phyloP scores from a whole-genome alignment of 306 rosid genomes.

The Begonia peltatifolia region DNA sequence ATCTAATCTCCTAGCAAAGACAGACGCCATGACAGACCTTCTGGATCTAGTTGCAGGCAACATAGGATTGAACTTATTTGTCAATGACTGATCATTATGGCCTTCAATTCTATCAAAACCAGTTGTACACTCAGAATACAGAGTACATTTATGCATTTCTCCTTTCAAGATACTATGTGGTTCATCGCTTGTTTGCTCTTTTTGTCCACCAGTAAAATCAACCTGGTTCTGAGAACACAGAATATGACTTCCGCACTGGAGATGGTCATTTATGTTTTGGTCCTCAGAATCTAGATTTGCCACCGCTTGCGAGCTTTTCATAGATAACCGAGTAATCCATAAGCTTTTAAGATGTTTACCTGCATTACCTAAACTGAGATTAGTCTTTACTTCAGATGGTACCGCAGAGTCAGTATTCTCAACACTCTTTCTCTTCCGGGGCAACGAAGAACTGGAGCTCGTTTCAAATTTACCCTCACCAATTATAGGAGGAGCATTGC shows the following conservation, averaged over 20 bases:
- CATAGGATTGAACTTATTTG: slow-evolving; percentile 12
- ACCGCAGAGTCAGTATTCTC: slow-evolving; percentile 22
- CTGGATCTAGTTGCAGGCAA: slow-evolving; percentile 6
- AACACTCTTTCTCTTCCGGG: slow-evolving; percentile 17
- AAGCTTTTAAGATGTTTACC: slow-evolving; percentile 29
- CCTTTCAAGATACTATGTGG: slow-evolving; percentile 14
- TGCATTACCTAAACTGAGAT: slow-evolving; percentile 12
- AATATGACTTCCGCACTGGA: too few relatives aligned
- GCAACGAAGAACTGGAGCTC: slow-evolving; percentile 25
- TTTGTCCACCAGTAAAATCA: not conserved
- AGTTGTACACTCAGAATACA: slow-evolving; percentile 15
- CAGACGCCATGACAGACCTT: slow-evolving; percentile 42
- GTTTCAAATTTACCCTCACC: slow-evolving; percentile 23
- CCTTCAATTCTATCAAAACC: slow-evolving; percentile 12
- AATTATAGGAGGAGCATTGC: slow-evolving; percentile 7
- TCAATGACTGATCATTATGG: slow-evolving; percentile 20
- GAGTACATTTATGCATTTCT: slow-evolving; percentile 13
- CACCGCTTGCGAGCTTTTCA: slow-evolving; percentile 23
- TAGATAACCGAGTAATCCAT: slow-evolving; percentile 68
- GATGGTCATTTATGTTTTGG: slow-evolving; percentile 2
- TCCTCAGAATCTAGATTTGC: slow-evolving; percentile 12
- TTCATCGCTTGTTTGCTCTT: slow-evolving; percentile 11
- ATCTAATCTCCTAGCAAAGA: slow-evolving; percentile 60
- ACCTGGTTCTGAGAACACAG: too few relatives aligned
- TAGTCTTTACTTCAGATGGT: slow-evolving; percentile 24